Conservation (phyloP, 78 protist genomes). For the Dictyostelium intermedium region DNA sequence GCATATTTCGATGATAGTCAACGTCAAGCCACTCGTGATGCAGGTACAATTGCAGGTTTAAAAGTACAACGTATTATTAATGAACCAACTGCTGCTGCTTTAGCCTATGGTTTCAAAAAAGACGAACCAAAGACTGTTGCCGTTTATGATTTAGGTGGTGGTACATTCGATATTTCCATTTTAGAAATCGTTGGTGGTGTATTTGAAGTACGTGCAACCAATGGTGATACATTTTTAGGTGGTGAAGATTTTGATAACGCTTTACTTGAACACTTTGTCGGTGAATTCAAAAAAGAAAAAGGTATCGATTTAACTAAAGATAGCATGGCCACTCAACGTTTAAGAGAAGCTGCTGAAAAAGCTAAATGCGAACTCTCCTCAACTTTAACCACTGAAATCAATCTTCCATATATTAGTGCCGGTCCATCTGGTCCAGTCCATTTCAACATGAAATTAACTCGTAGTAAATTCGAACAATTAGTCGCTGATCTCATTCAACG, state of each 20-base stretch:
- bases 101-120: conserved; percentile 91
- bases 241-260: conserved; percentile 99
- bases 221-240: conserved; percentile 99
- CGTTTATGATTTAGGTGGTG: conserved; percentile 99
- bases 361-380: conserved; percentile 98
- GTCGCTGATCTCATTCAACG: conserved; percentile 88
- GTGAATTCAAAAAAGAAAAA: conserved; percentile 91
- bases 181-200: conserved; percentile 98
- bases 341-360: conserved; percentile 99
- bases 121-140: conserved; percentile 88
- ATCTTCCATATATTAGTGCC: conserved; percentile 98
- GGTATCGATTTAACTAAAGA: conserved; percentile 89
- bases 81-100: conserved; percentile 99
- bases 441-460: conserved; percentile 90
- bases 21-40: conserved; percentile 94
- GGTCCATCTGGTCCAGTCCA: conserved; percentile 98
- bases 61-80: conserved; percentile 97
- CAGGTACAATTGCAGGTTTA: conserved; percentile 95
- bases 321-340: conserved; percentile 96
- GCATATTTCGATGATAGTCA: conserved; percentile 95
- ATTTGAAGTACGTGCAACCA: conserved; percentile 96
- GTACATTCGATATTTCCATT: conserved; percentile 99
- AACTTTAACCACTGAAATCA: conserved; percentile 91
- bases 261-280: conserved; percentile 83
- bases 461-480: conserved; percentile 93